Conservation (phyloP, 129 eudicot species). For the Oenanthe sinensis region DNA sequence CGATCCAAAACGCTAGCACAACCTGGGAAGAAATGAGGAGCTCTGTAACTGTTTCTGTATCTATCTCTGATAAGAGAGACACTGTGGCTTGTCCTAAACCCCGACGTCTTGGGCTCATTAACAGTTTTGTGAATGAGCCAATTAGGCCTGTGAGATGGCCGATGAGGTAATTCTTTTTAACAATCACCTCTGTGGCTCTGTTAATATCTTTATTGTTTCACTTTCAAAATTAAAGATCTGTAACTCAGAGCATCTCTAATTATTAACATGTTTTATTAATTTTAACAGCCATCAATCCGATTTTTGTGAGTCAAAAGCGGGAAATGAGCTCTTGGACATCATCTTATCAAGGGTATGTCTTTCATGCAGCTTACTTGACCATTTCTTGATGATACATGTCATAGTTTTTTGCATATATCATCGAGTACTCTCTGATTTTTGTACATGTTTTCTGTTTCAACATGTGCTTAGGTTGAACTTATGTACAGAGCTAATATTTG, state of each 20-base stretch:
- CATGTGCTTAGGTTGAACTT: neutral
- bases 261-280: neutral
- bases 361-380: slow-evolving; percentile 3
- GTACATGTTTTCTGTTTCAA: neutral
- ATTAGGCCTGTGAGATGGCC: slow-evolving; percentile 61
- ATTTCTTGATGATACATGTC: neutral
- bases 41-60: slow-evolving; percentile 36
- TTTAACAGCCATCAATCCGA: slow-evolving; percentile 59
- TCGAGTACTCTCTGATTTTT: neutral
- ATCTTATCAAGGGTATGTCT: slow-evolving; percentile 63
- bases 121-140: slow-evolving; percentile 32
- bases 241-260: neutral
- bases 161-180: slow-evolving; percentile 36
- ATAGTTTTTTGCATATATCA: neutral
- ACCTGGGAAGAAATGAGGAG: slow-evolving; percentile 64
- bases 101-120: slow-evolving; percentile 46
- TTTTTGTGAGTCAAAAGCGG: slow-evolving; percentile 64
- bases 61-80: slow-evolving; percentile 30
- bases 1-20: slow-evolving; percentile 48
- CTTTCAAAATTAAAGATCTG: neutral
- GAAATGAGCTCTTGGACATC: slow-evolving; percentile 84
- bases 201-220: too few relatives aligned
- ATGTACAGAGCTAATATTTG: neutral
- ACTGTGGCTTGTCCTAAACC: slow-evolving; percentile 90
- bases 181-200: neutral